A percentile compares a stretch with the other conserved stretches of the same genome.
These are phyloP conservation scores for Macaranga tanarius DNA, from an alignment of 441 rosid genomes.

Conservation along the genomic window DNA sequence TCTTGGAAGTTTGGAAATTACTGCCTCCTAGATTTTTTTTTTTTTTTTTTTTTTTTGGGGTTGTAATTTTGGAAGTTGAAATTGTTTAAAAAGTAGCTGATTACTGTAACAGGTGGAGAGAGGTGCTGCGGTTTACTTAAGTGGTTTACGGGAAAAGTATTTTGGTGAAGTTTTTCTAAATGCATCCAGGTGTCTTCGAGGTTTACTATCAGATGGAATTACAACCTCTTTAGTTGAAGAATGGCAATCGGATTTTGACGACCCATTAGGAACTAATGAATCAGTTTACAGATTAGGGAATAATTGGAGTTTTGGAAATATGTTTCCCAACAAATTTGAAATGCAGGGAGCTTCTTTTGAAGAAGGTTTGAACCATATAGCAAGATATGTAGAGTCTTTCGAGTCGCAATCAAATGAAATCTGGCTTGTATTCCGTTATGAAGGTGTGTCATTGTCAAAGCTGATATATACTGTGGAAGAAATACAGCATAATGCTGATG, in stretches of 20 bases:
- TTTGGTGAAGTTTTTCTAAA: constrained; percentile 87
- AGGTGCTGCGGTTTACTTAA: constrained; percentile 75
- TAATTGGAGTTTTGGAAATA: constrained; percentile 33
- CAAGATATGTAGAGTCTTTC: constrained; percentile 90
- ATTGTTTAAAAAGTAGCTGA: constrained; percentile 4
- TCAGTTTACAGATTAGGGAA: constrained; percentile 33
- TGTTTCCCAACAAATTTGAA: constrained; percentile 31
- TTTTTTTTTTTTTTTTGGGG: not conserved
- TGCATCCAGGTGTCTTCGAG: constrained; percentile 58
- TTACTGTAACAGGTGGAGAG: constrained; percentile 75
- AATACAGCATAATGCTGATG: constrained; percentile 38
- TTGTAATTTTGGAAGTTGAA: constrained; percentile 15
- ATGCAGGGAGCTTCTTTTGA: constrained; percentile 37
- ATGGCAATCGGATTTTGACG: constrained; percentile 30
- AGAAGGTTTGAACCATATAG: constrained; percentile 91
- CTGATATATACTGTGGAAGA: constrained; percentile 81
- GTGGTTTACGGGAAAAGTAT: constrained; percentile 94
- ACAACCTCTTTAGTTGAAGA: constrained; percentile 39
- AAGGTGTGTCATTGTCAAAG: constrained; percentile 88
- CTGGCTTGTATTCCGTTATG: constrained; percentile 93
- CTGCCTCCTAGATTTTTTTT: not conserved
- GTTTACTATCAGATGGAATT: constrained; percentile 36
- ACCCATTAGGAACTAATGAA: constrained; percentile 29
- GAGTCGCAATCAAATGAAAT: constrained; percentile 86
- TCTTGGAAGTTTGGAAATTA: not conserved